Conservation (phyloP, 495 filamentous ascomycete species). For the Staphylotrichum longicolle region DNA sequence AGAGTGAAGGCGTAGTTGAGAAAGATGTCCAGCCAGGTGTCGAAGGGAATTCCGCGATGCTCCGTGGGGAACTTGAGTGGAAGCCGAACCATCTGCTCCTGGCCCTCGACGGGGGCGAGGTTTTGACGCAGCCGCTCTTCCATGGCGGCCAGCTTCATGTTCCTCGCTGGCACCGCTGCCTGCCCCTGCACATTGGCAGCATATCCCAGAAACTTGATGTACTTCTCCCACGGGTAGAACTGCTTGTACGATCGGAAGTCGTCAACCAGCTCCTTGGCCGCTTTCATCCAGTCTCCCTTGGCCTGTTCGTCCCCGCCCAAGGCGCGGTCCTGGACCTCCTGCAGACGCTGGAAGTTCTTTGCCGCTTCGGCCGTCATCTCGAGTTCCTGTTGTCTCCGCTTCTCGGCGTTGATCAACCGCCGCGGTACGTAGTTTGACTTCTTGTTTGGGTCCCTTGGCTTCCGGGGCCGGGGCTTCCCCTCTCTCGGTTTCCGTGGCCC, state of each 20-base stretch:
- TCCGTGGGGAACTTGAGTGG: slow-evolving; percentile 51
- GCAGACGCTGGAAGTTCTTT: slow-evolving; percentile 56
- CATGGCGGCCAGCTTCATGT: slow-evolving; percentile 67
- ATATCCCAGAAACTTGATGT: slow-evolving; percentile 67
- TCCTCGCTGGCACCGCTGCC: slow-evolving; percentile 46
- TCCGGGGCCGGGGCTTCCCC: slow-evolving; percentile 7
- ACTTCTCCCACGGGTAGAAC: slow-evolving; percentile 75
- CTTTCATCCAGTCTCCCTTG: slow-evolving; percentile 66
- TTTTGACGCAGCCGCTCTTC: slow-evolving; percentile 60
- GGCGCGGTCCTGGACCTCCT: slow-evolving; percentile 50
- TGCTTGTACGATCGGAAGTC: slow-evolving; percentile 74
- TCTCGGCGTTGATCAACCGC: slow-evolving; percentile 38
- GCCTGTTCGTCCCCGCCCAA: slow-evolving; percentile 54
- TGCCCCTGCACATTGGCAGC: slow-evolving; percentile 49
- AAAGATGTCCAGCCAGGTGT: slow-evolving; percentile 87
- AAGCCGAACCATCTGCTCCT: slow-evolving; percentile 17
- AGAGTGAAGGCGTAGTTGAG: slow-evolving; percentile 76
- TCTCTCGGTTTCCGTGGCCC: slow-evolving; percentile 25
- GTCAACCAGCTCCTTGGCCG: slow-evolving; percentile 69
- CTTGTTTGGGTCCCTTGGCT: slow-evolving; percentile 25
- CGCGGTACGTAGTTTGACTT: slow-evolving; percentile 38
- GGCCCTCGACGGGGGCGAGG: slow-evolving; percentile 36
- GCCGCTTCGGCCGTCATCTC: slow-evolving; percentile 53
- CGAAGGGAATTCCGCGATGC: slow-evolving; percentile 77
- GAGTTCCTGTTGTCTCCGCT: slow-evolving; percentile 39